phyloP scores from a whole-genome alignment of 495 filamentous ascomycete genomes.

The Lasiosphaeria miniovina region DNA sequence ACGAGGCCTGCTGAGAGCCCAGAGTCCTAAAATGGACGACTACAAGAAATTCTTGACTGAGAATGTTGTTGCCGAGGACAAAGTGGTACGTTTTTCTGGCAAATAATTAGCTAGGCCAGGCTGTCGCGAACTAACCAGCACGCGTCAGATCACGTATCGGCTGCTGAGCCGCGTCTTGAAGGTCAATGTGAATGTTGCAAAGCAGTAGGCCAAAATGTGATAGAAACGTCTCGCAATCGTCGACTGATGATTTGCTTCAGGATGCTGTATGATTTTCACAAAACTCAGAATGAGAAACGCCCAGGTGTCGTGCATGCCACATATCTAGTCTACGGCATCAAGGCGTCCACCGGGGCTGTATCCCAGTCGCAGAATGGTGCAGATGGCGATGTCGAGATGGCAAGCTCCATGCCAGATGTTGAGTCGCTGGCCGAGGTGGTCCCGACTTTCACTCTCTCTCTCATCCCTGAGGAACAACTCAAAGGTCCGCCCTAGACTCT shows the following conservation, averaged over 20 bases:
- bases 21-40: conserved; percentile 43
- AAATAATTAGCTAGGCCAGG: not conserved
- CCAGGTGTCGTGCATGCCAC: conserved; percentile 77
- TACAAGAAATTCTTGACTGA: conserved; percentile 71
- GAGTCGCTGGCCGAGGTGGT: conserved; percentile 40
- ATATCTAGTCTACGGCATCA: conserved; percentile 74
- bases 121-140: conserved; percentile 1
- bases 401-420: conserved; percentile 63
- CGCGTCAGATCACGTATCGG: conserved; percentile 75
- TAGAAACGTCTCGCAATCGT: not conserved
- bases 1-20: not conserved
- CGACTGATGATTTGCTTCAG: conserved; percentile 38
- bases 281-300: conserved; percentile 71
- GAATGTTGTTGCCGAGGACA: conserved; percentile 72
- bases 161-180: conserved; percentile 73
- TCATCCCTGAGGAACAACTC: conserved; percentile 78
- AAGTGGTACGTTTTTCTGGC: conserved; percentile 54
- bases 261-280: conserved; percentile 89
- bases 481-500: conserved; percentile 50
- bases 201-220: conserved; percentile 24
- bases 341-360: conserved; percentile 21
- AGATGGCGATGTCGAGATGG: conserved; percentile 73
- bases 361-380: conserved; percentile 38
- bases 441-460: conserved; percentile 57
- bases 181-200: conserved; percentile 66